Evolutionary conservation across 225 moss, liverwort and hornwort species (phyloP).

Genomic region (Takakia lepidozioides): DNA sequence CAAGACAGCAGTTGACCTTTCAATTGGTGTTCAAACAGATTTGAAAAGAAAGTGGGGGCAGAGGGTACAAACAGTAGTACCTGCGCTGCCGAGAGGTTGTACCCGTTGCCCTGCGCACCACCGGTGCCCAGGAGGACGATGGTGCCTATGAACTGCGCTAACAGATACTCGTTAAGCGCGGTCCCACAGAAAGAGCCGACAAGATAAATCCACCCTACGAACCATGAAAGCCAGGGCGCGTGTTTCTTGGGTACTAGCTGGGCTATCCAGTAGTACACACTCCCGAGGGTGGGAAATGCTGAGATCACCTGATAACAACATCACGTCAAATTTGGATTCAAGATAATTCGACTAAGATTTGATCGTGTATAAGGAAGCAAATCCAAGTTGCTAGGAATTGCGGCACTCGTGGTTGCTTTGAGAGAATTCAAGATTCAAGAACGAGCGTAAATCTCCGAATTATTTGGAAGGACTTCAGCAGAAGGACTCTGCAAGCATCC

Average conservation of each 20-base stretch:
- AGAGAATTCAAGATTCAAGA: no score
- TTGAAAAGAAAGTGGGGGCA: no score
- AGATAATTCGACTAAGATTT: no score
- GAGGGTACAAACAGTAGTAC: conserved; percentile 4
- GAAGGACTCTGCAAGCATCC: no score
- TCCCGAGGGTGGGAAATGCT: conserved; percentile 32
- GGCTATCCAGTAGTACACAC: conserved; percentile 41
- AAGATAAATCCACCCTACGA: conserved; percentile 37
- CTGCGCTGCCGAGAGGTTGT: conserved; percentile 1
- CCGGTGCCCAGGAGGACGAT: conserved; percentile 21
- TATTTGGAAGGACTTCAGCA: no score
- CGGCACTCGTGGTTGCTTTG: no score
- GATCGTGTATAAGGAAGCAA: no score
- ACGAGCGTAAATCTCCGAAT: no score
- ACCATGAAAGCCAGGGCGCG: conserved; percentile 32
- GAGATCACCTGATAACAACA: conserved; percentile 11
- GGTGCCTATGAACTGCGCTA: conserved; percentile 26
- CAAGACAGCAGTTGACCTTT: no score
- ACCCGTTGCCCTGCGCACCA: conserved; percentile 7
- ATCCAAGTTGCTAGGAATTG: no score
- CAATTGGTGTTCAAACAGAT: no score
- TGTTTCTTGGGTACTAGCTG: conserved; percentile 35
- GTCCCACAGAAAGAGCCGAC: conserved; percentile 39
- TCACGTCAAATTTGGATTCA: no score
- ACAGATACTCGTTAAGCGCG: conserved; percentile 33